Conservation (phyloP, 2,329 filamentous ascomycete genomes). For the Pseudogymnoascus sp. region DNA sequence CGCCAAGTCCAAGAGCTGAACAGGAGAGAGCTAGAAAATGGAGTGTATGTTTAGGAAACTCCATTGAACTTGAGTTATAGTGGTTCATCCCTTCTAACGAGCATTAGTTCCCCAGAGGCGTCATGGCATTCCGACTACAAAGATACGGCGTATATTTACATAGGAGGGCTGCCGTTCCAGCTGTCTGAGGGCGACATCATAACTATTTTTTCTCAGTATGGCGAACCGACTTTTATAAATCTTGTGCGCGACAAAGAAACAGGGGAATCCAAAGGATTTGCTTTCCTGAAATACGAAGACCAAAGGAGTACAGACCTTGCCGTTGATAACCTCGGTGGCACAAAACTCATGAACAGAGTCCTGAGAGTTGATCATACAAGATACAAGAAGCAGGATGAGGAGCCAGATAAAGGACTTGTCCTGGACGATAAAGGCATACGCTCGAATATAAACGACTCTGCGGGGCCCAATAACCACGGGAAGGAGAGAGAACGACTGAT, state of each 20-base stretch:
- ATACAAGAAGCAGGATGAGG: constrained; percentile 82
- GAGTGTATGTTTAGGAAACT: constrained; percentile 50
- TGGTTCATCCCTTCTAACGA: constrained; percentile 14
- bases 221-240: constrained; percentile 89
- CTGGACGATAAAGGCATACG: neutral
- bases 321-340: constrained; percentile 89
- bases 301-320: constrained; percentile 92
- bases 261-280: constrained; percentile 89
- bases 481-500: constrained; percentile 47
- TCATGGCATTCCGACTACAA: constrained; percentile 98
- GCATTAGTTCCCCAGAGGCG: constrained; percentile 64
- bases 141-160: constrained; percentile 94
- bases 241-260: constrained; percentile 92
- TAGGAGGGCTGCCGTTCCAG: constrained; percentile 87
- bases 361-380: constrained; percentile 86
- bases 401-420: constrained; percentile 34
- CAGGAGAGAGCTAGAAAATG: constrained; percentile 86
- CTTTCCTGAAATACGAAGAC: constrained; percentile 96
- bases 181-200: constrained; percentile 93
- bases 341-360: constrained; percentile 71
- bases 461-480: constrained; percentile 30
- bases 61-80: neutral
- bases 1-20: constrained; percentile 89
- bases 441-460: constrained; percentile 11
- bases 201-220: constrained; percentile 94